Conservation (phyloP, 805 yeast species). For the Schizosaccharomyces osmophilus region DNA sequence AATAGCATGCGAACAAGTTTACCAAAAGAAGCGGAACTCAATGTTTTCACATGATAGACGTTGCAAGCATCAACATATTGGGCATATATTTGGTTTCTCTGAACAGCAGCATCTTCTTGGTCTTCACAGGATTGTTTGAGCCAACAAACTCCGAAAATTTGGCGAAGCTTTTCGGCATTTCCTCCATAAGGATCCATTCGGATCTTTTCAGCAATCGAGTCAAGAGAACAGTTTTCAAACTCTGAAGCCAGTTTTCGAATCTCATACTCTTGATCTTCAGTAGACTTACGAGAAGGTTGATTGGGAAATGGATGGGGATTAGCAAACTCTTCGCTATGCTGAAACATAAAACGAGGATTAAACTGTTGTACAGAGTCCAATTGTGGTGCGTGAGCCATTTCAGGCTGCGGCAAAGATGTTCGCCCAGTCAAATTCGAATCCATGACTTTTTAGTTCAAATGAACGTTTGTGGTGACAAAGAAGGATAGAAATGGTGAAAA, state of each 20-base stretch:
- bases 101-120: conserved; percentile 28
- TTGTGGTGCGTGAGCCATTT: background rate
- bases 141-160: conserved; percentile 65
- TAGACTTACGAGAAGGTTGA: background rate
- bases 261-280: background rate
- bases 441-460: too few relatives aligned
- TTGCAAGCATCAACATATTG: conserved; percentile 36
- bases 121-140: conserved; percentile 37
- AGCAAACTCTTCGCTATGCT: background rate
- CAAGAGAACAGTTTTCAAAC: conserved; percentile 4
- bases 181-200: conserved; percentile 8
- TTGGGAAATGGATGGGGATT: background rate
- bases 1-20: conserved; percentile 39
- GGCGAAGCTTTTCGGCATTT: conserved; percentile 19
- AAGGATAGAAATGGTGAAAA: too few relatives aligned
- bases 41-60: conserved; percentile 27
- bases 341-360: background rate
- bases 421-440: background rate
- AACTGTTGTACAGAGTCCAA: background rate
- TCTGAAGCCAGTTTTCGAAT: background rate
- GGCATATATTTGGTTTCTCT: conserved; percentile 43
- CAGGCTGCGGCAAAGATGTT: background rate
- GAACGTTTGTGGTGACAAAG: too few relatives aligned
- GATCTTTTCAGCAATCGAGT: conserved; percentile 9
- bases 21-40: conserved; percentile 60